Conservation (phyloP, 2,329 filamentous ascomycete genomes). For the Diatrype stigma region DNA sequence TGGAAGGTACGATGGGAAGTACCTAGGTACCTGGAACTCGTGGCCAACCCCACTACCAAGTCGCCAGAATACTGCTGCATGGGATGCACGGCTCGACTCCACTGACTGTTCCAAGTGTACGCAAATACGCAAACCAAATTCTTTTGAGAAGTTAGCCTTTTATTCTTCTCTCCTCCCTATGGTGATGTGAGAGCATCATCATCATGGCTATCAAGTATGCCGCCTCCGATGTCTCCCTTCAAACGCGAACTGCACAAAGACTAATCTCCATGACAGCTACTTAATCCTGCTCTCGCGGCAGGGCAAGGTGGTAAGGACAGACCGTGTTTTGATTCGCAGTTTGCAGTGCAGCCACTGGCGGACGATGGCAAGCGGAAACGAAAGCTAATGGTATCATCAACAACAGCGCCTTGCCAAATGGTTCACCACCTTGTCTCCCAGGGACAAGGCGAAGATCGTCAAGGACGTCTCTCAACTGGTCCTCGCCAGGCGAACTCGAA, state of each 20-base stretch:
- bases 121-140: slow-evolving; percentile 6
- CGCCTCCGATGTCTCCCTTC: slow-evolving; percentile 6
- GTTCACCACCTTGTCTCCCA: slow-evolving; percentile 97
- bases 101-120: slow-evolving; percentile 1
- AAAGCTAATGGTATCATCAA: slow-evolving; percentile 13
- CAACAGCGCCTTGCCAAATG: slow-evolving; percentile 92
- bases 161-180: slow-evolving; percentile 8
- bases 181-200: slow-evolving; percentile 25
- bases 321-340: slow-evolving; percentile 34
- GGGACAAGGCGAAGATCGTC: slow-evolving; percentile 99
- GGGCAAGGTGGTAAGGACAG: slow-evolving; percentile 88
- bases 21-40: slow-evolving; percentile 22
- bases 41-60: slow-evolving; percentile 25
- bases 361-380: slow-evolving; percentile 2
- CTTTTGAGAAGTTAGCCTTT: slow-evolving; percentile 5
- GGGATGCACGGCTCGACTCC: slow-evolving; percentile 1
- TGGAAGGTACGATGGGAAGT: too few species aligned
- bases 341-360: slow-evolving; percentile 8
- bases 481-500: slow-evolving; percentile 88
- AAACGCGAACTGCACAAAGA: slow-evolving; percentile 16
- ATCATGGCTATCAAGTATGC: slow-evolving; percentile 50
- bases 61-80: slow-evolving; percentile 18
- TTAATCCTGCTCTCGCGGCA: slow-evolving; percentile 95
- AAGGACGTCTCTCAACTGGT: slow-evolving; percentile 99
- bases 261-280: slow-evolving; percentile 61